Percentiles rank a stretch among this genome's conserved stretches.
phyloP scores from a whole-genome alignment of 805 yeast species.

The Pichia phayaonensis region DNA sequence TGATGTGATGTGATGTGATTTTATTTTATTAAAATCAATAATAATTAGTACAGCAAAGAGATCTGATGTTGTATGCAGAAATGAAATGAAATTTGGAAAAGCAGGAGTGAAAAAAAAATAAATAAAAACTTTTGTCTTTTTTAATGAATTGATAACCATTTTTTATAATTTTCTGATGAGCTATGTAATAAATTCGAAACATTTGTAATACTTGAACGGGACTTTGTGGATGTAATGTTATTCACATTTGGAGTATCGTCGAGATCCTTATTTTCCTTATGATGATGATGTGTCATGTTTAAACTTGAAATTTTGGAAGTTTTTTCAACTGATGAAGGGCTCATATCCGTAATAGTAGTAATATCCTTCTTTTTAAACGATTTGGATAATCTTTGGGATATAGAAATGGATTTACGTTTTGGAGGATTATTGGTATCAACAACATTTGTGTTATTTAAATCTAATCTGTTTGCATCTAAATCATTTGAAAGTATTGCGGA shows the following conservation, averaged over 20 bases:
- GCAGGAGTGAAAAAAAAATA: background rate
- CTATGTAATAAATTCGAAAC: constrained; percentile 23
- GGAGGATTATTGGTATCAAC: background rate
- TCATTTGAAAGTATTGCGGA: constrained; percentile 15
- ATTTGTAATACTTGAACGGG: constrained; percentile 17
- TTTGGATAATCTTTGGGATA: constrained; percentile 3
- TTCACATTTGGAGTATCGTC: background rate
- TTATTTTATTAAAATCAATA: no score
- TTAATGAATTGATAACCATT: constrained; percentile 25
- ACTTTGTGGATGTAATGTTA: background rate
- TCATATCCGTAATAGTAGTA: no score
- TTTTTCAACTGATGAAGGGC: no score
- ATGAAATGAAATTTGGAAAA: background rate
- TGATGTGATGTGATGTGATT: no score
- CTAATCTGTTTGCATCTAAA: constrained; percentile 26
- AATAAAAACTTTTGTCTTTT: no score
- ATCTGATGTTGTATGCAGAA: background rate
- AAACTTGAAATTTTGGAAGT: background rate
- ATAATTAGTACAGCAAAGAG: background rate
- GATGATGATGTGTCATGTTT: background rate
- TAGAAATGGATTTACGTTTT: background rate
- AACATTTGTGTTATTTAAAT: constrained; percentile 18
- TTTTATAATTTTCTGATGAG: constrained; percentile 27
- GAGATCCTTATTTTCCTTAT: background rate
- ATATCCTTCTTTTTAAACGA: background rate